These are phyloP conservation scores for Blastobotrys parvus DNA, from an alignment of 805 yeast species.

Conservation along the genomic window DNA sequence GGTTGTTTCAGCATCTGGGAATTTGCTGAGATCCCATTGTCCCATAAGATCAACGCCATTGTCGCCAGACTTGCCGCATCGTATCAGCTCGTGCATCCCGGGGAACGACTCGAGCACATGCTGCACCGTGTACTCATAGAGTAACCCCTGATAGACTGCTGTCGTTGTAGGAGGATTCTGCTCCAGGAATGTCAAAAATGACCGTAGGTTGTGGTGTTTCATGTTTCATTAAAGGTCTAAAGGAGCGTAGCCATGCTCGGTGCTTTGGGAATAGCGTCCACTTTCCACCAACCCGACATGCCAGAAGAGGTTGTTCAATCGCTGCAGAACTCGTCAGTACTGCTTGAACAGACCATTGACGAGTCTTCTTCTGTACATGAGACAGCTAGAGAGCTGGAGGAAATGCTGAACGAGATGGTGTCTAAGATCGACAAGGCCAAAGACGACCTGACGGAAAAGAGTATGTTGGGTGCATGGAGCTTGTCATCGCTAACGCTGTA, in stretches of 20 bases:
- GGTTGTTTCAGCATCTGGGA: not conserved
- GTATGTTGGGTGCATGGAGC: conserved; percentile 4
- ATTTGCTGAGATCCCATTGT: conserved; percentile 36
- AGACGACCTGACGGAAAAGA: conserved; percentile 3
- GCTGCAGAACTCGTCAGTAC: too few species aligned
- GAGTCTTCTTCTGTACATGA: conserved; percentile 7
- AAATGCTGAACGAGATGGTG: conserved; percentile 4
- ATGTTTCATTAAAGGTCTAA: too few species aligned
- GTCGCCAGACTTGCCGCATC: conserved; percentile 50
- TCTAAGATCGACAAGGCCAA: conserved; percentile 4
- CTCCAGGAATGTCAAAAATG: conserved; percentile 27
- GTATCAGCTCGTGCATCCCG: conserved; percentile 31
- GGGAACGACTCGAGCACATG: conserved; percentile 33
- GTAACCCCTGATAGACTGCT: conserved; percentile 45
- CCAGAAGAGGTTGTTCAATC: too few species aligned
- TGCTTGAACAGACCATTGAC: too few species aligned
- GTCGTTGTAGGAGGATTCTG: conserved; percentile 34
- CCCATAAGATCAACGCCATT: conserved; percentile 51
- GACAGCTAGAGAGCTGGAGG: conserved; percentile 10
- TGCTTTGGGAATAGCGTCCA: too few species aligned
- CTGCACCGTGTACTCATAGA: conserved; percentile 43
- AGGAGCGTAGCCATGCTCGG: too few species aligned
- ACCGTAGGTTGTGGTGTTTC: conserved; percentile 26
- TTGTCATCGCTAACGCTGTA: too few species aligned
- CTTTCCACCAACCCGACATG: too few species aligned